phyloP scores from a whole-genome alignment of 305 asterid species.

The Stenogyne calaminthoides region DNA sequence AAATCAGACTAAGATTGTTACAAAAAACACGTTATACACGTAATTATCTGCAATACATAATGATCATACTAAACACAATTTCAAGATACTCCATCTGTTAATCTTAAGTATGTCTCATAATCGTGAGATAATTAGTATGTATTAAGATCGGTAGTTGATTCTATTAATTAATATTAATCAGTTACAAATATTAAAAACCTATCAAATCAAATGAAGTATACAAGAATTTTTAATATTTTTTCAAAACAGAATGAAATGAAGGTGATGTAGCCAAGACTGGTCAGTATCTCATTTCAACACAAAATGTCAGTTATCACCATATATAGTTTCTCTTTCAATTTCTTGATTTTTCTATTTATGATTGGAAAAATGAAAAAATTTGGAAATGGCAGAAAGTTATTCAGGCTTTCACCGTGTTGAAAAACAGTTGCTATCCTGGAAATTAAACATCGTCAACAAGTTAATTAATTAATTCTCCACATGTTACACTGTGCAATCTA shows the following conservation, averaged over 20 bases:
- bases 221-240: too few relatives aligned
- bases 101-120: too few relatives aligned
- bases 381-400: conserved; percentile 29
- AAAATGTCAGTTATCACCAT: conserved; percentile 29
- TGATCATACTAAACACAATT: too few relatives aligned
- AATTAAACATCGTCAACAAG: conserved; percentile 5
- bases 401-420: conserved; percentile 32
- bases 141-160: too few relatives aligned
- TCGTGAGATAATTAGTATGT: too few relatives aligned
- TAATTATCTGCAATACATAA: too few relatives aligned
- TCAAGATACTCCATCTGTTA: too few relatives aligned
- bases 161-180: too few relatives aligned
- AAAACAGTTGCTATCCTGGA: conserved; percentile 43
- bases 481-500: neutral
- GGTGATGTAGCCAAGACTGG: conserved; percentile 14
- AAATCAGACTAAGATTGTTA: too few relatives aligned
- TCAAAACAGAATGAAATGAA: neutral
- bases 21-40: too few relatives aligned
- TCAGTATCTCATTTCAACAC: conserved; percentile 37
- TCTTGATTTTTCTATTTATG: neutral
- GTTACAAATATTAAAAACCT: too few relatives aligned
- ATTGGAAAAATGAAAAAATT: neutral
- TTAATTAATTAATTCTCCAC: neutral
- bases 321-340: conserved; percentile 23
- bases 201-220: neutral